Base-by-base conservation (phyloP, 805 yeast species). In the Vanderwaltozyma yarrowii region DNA sequence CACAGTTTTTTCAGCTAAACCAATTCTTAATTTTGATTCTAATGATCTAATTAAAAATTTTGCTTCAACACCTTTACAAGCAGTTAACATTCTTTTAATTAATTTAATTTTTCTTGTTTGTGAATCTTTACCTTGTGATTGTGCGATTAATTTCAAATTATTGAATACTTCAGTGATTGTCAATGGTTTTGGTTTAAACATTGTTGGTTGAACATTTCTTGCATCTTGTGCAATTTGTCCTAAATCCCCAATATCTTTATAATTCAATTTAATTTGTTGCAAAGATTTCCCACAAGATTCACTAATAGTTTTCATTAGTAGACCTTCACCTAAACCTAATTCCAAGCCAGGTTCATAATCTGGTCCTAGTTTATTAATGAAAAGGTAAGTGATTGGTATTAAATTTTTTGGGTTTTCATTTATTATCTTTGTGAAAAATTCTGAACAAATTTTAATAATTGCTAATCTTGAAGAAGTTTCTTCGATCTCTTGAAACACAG, bases 1-100 rank as follows among this genome's bases (percentile, higher is more conserved):
- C 0, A 92, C 95, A 0, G 95, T 81, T 54, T 89, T 89, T 49
- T 89, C 97, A 0, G 96, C 97, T 46, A 89, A 70, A 3, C 95
- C 95, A 42, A 92, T 92, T 47, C 98, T 71, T 44, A 92, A 64
- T 49, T 89, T 92, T 1, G 97, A 95, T 56, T 92, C 97, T 40
- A 92, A 61, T 5, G 95, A 83, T 47, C 98, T 71, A 44, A 92
- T 82, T 44, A 92, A 66, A 52, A 78, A 92, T 56, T 89, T 92
- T 12, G 97, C 95, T 60, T 92, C 98, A 30, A 73, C 67, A 7
- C 84, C 83, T 44, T 78, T 76, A 53, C 96, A 84, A 0, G 94
- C 82, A 0, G 95, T 81, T 35, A 92, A 65, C 80, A 89, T 70
- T 54, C 76, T 73, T 54, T 83, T 87, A 50, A 92, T 92, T 33